Evolutionary conservation across 805 yeast species (phyloP), one percentile per base, ranked within the genome.

Genomic region (Ogataea populi-albae): DNA sequence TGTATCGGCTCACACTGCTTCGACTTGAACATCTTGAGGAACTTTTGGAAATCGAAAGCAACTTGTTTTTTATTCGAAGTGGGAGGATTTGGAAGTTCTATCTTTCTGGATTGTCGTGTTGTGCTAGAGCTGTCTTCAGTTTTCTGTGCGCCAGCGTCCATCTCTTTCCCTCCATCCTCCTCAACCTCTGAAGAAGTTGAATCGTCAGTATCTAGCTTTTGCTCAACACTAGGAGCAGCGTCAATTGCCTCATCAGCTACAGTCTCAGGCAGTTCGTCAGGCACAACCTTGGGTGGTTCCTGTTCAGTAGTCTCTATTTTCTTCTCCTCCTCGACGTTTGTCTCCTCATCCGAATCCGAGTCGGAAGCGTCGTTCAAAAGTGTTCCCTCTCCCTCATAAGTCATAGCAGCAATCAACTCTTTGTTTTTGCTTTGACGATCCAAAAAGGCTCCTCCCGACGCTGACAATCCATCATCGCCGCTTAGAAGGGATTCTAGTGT

Each of bases 1-100:
- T 89, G 88, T 23, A 88, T 73, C 0, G 98, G 97, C 39, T 86
- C 95, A 4, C 98, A 96, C 36, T 72, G 69, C 45, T 79, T 81
- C 34, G 75, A 71, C 40, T 82, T 79, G 46, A 93, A 69, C 46
- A 82, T 85, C 9, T 69, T 68, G 25, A 88, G 66, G 55, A 93
- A 93, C 17, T 71, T 61, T 55, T 86, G 96, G 57, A 91, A 93
- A 57, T 93, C 95, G 61, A 91, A 89, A 4, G 73, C 67, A 17
- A 37, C 45, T 32, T 57, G 60, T 22, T 53, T 54, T 23, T 48
- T 48, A 4, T 46, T 54, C 44, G 41, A 42, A 26, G 32, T 47
- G 32, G 60, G 61, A 4, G 66, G 59, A 32, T 55, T 57, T 16
- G 63, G 57, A 28, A 51, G 49, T 26, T 45, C 49, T 19, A 23